A percentile compares a stretch with the other conserved stretches of the same genome.
Conservation (phyloP, 331 rosid genomes). For the Phaseolus coccineus region DNA sequence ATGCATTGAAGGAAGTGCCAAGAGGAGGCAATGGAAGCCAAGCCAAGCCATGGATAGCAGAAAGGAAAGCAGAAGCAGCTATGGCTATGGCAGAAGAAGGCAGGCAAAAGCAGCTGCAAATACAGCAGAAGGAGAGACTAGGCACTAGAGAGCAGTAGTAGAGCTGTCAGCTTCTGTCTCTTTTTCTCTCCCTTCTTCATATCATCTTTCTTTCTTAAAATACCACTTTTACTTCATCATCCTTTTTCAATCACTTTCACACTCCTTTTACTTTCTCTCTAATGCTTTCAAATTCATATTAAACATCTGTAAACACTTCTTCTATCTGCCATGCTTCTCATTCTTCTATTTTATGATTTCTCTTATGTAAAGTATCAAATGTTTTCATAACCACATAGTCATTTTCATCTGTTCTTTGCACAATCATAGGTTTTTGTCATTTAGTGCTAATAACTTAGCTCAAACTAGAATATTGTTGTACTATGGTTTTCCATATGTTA, state of each 20-base stretch:
- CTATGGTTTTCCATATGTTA: neutral
- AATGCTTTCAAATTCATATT: too few relatives aligned
- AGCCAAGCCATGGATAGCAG: constrained; percentile 18
- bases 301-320: too few relatives aligned
- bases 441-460: constrained; percentile 20
- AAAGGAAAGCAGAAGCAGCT: neutral
- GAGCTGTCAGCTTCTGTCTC: constrained; percentile 18
- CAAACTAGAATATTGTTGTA: constrained; percentile 37
- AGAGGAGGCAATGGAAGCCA: neutral
- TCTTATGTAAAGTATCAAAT: neutral
- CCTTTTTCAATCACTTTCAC: too few relatives aligned
- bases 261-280: too few relatives aligned
- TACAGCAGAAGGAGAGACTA: constrained; percentile 40
- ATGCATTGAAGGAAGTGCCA: constrained; percentile 30
- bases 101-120: constrained; percentile 19
- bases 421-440: constrained; percentile 37
- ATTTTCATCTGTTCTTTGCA: neutral
- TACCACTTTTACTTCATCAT: too few relatives aligned
- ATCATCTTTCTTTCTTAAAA: neutral
- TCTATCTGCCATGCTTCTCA: too few relatives aligned
- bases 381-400: neutral
- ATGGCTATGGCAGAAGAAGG: neutral
- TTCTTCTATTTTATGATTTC: too few relatives aligned
- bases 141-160: constrained; percentile 51
- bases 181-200: neutral